Base-by-base conservation (phyloP, 208 protist genomes). In the Acanthamoeba sp. region DNA sequence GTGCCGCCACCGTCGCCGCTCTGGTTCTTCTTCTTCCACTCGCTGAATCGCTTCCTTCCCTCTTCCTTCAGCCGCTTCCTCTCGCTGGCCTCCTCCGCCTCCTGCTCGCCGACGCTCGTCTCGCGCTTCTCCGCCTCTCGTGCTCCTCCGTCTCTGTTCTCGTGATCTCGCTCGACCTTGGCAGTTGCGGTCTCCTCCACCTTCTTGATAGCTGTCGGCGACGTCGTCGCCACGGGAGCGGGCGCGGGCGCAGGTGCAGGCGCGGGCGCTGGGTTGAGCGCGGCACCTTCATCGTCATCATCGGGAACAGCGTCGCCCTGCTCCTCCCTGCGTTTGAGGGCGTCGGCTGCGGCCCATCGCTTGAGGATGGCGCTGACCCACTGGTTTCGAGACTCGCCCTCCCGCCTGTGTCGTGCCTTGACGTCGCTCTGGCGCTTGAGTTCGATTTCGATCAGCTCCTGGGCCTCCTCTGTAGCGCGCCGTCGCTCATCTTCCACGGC, bases 11-110 rank as follows among this genome's bases (percentile, higher is more conserved):
- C 82, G n/a, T 9, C 82, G 52, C 82, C n/a, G n/a, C 42, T 34
- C 14, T 57, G 7, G 52, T 57, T 57, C 52, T 38, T 90, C 48
- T 66, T 59, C 50, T 90, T 90, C 82, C 82, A 66, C 48, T 90
- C 82, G 29, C 38, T 38, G 57, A 90, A 90, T n/a, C 82, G 82
- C 82, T 90, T 90, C 82, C 82, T 62, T 22, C 82, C 85, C 29
- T 91, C 52, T 32, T 91, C 52, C 34, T 73, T 66, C 29, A 91
- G 38, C 32, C 36, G 52, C 42, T 91, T 48, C 85, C 52, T 91
- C 42, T 91, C 80, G 27, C 1, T 57, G 52, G n/a, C n/a, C n/a
- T 42, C 45, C 2, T 89, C 80, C 27, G 3, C 16, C 42, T 62
- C 2, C 12, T 89, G 71, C 40, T 66, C 59, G 5, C 20, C 22